Evolutionary conservation across 768 basidiomycete genomes (phyloP).

Genomic region (Rhodotorula taiwanensis): DNA sequence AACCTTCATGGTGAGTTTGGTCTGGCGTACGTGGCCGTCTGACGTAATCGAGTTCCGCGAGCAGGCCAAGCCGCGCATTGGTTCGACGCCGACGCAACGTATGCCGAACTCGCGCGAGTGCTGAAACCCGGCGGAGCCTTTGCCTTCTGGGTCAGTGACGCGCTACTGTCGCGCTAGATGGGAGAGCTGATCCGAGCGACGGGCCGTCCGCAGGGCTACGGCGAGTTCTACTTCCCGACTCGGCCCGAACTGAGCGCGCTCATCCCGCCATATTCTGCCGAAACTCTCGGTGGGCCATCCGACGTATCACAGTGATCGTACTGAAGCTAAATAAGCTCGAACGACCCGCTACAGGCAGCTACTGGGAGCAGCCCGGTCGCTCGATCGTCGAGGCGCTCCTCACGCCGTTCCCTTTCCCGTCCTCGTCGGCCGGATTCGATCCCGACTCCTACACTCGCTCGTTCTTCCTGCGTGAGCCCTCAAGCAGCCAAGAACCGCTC

Average conservation of each 20-base stretch:
- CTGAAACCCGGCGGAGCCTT: constrained; percentile 59
- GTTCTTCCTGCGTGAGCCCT: constrained; percentile 19
- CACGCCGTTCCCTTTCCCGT: constrained; percentile 54
- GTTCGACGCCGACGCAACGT: constrained; percentile 68
- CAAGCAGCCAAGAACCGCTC: not conserved
- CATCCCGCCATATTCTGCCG: constrained; percentile 61
- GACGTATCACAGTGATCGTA: too few relatives aligned
- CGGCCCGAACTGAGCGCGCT: constrained; percentile 57
- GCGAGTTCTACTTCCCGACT: constrained; percentile 62
- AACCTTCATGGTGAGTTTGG: not conserved
- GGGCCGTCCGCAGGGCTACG: constrained; percentile 48
- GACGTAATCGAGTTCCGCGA: not conserved
- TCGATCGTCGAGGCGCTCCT: constrained; percentile 66
- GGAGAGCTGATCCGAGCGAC: too few relatives aligned
- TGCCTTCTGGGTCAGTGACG: constrained; percentile 61
- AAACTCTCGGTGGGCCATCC: constrained; percentile 40
- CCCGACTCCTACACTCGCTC: constrained; percentile 1
- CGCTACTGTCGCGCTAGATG: too few relatives aligned
- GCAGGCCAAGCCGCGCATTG: constrained; percentile 73
- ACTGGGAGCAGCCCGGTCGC: constrained; percentile 76
- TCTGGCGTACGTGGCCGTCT: too few relatives aligned
- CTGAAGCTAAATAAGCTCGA: constrained; percentile 41
- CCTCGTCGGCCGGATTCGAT: not conserved
- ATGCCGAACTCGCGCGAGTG: constrained; percentile 61
- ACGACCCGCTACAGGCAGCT: constrained; percentile 52